Evolutionary conservation across 2,329 filamentous ascomycete genomes (phyloP), one percentile per base, ranked within the genome.

Genomic region (Aspergillus fijiensis): DNA sequence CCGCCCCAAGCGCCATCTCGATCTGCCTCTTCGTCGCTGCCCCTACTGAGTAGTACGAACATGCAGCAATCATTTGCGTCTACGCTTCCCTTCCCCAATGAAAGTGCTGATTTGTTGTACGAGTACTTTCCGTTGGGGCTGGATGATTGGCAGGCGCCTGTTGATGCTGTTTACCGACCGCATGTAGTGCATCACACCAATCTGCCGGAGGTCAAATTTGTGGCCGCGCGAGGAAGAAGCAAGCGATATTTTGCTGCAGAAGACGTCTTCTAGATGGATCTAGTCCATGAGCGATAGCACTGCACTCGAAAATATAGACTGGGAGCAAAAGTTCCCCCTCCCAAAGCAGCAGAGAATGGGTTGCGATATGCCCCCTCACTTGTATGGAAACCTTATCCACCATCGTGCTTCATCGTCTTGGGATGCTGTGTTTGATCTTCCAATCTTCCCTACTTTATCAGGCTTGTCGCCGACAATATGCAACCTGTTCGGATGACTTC

Each of bases 41-140:
- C 74, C 6, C 51, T 75, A 12, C 47, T 76, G n/a, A 69, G 69
- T 50, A 68, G 66, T 42, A 67, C 72, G 16, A 72, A 71, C 54
- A 55, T 76, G 49, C 73, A 72, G 29, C 73, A 75, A 54, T 67
- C 71, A 83, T 85, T 72, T 88, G 89, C 71, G 83, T 90, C 35
- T 78, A 87, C 65, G 21, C 69, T 79, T 21, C 70, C 76, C 5
- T 76, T 75, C 54, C 69, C 74, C n/a, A 75, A 72, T 42, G 92
- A 96, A 68, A 89, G 89, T 67, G 88, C 88, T 0, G 93, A 97
- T 75, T 80, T 93, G 65, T 80, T 97, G 19, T 97, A 97, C 72
- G 93, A 98, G 77, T 97, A 98, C 72, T 97, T 98, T 65, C 93
- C 93, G 0, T 81, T 98, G 16, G 92, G 89, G 52, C 79, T 96